These are phyloP conservation scores for Abelmoschus esculentus DNA, from an alignment of 345 rosid species.

Conservation along the genomic window DNA sequence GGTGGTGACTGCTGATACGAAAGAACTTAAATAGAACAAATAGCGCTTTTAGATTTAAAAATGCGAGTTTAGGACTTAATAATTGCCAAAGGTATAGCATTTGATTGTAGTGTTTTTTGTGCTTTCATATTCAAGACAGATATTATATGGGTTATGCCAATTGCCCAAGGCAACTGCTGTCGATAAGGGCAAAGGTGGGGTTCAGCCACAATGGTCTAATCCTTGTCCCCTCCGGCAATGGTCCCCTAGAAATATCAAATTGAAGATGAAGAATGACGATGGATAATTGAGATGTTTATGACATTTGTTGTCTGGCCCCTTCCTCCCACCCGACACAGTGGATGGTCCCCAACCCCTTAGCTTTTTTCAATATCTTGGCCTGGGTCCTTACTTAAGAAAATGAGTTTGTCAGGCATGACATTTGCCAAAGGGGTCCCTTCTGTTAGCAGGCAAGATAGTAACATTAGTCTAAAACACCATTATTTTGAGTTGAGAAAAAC, in stretches of 20 bases:
- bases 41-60: background rate
- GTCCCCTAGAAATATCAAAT: conserved; percentile 25
- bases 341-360: background rate
- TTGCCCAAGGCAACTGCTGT: no score
- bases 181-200: background rate
- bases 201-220: conserved; percentile 10
- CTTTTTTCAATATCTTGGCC: background rate
- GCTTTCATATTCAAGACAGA: no score
- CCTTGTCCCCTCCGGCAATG: conserved; percentile 28
- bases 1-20: background rate
- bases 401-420: conserved; percentile 3
- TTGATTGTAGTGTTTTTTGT: no score
- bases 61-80: background rate
- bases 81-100: background rate
- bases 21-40: conserved; percentile 5
- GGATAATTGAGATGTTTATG: conserved; percentile 7
- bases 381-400: background rate
- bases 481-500: conserved; percentile 1
- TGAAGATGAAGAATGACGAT: conserved; percentile 22
- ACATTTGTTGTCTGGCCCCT: background rate
- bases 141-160: background rate
- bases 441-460: conserved; percentile 4
- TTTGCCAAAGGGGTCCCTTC: conserved; percentile 4
- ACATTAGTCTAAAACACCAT: background rate
- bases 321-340: background rate